Percentiles rank a stretch among this genome's conserved stretches.
phyloP scores from a whole-genome alignment of 2,329 filamentous ascomycete species.

The Amesomyces nigricolor region DNA sequence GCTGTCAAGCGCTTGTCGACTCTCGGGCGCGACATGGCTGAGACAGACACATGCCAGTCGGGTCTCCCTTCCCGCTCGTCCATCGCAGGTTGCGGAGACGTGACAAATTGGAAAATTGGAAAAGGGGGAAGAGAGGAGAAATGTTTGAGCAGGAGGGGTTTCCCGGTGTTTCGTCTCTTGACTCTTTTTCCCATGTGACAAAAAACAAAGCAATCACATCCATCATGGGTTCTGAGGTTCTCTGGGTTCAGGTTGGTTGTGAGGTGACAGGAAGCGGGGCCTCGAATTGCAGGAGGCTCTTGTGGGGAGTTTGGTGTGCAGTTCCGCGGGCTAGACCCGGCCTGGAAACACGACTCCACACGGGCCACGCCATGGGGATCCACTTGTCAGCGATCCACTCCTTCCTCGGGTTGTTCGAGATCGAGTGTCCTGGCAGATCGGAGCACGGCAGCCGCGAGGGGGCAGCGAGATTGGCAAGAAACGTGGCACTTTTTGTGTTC shows the following conservation, averaged over 20 bases:
- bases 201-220: background rate
- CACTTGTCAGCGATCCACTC: background rate
- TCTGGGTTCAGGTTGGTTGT: background rate
- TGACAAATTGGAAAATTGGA: background rate
- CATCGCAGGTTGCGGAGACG: background rate
- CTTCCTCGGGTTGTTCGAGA: background rate
- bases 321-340: background rate
- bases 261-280: background rate
- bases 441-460: no score
- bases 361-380: conserved; percentile 4
- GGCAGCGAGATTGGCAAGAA: background rate
- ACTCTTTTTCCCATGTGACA: background rate
- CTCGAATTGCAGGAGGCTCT: conserved; percentile 12
- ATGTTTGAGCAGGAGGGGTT: conserved; percentile 4
- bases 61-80: background rate
- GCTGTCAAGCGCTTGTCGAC: background rate
- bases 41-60: background rate
- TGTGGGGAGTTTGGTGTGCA: background rate
- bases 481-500: no score
- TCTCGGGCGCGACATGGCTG: background rate
- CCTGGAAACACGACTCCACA: background rate
- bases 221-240: background rate
- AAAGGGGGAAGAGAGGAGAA: background rate
- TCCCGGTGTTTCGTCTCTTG: background rate
- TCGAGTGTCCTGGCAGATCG: no score